phyloP scores from a whole-genome alignment of 192 early-diverging fungal species.

The Rhizoclosmatium globosum region DNA sequence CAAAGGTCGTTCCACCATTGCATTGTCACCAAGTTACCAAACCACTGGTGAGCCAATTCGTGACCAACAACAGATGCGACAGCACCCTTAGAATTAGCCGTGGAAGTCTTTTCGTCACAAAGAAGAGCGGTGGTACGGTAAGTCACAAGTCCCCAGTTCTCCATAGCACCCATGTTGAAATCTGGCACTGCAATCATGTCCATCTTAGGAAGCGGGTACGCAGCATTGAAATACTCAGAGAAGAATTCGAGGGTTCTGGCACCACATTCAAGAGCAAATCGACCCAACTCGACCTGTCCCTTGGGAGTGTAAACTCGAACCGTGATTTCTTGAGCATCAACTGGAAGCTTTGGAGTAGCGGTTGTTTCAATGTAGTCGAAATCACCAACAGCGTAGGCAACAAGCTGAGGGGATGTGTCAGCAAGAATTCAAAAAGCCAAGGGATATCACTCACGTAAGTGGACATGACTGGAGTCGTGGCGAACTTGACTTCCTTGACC shows the following conservation, averaged over 20 bases:
- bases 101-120: slow-evolving; percentile 78
- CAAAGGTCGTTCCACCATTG: slow-evolving; percentile 91
- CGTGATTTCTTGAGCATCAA: slow-evolving; percentile 74
- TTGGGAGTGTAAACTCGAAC: slow-evolving; percentile 87
- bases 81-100: slow-evolving; percentile 75
- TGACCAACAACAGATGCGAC: slow-evolving; percentile 92
- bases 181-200: slow-evolving; percentile 92
- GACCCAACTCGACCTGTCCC: slow-evolving; percentile 81
- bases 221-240: slow-evolving; percentile 84
- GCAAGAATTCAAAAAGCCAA: background rate
- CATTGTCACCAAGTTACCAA: slow-evolving; percentile 97
- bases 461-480: slow-evolving; percentile 91
- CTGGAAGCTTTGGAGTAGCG: slow-evolving; percentile 69
- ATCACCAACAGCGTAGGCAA: slow-evolving; percentile 91
- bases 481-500: slow-evolving; percentile 85
- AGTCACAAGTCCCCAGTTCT: slow-evolving; percentile 90
- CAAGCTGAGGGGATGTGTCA: slow-evolving; percentile 37
- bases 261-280: slow-evolving; percentile 83
- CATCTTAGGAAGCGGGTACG: slow-evolving; percentile 80
- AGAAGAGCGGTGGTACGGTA: slow-evolving; percentile 85
- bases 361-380: slow-evolving; percentile 89
- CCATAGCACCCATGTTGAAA: slow-evolving; percentile 66
- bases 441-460: slow-evolving; percentile 65
- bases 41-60: slow-evolving; percentile 79
- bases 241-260: slow-evolving; percentile 82